A percentile compares a stretch with the other conserved stretches of the same genome.
Evolutionary conservation across 2,329 filamentous ascomycete species (phyloP).

Genomic region (Fusarium compactum): DNA sequence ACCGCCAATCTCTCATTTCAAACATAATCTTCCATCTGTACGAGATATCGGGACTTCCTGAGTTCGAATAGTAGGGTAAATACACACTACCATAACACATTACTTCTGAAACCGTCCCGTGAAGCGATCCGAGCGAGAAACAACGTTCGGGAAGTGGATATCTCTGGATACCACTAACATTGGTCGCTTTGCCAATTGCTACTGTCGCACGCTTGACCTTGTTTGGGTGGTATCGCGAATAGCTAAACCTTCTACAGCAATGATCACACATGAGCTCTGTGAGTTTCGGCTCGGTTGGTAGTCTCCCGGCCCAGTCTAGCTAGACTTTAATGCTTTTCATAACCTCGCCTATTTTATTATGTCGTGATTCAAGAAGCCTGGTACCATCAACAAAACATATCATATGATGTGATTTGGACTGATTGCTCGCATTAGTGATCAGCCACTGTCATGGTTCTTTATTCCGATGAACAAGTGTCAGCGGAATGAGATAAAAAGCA

Average conservation of each 20-base stretch:
- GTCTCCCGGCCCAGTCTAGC: background rate
- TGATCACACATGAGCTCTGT: background rate
- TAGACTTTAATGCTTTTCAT: background rate
- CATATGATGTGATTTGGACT: background rate
- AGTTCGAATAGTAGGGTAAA: background rate
- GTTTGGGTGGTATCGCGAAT: background rate
- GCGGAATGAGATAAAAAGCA: background rate
- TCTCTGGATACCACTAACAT: background rate
- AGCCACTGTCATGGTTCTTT: background rate
- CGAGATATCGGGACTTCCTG: background rate
- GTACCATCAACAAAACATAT: background rate
- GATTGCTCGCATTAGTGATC: background rate
- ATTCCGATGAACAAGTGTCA: background rate
- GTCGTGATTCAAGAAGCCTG: background rate
- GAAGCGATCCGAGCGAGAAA: background rate
- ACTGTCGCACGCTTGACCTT: background rate
- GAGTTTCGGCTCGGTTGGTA: background rate
- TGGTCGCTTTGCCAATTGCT: background rate
- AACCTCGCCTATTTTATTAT: background rate
- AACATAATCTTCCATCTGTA: background rate
- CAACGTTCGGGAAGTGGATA: background rate
- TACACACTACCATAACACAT: fast-evolving
- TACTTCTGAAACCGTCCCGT: background rate
- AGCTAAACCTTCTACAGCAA: background rate
- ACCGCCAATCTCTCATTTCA: background rate